Evolutionary conservation across 768 basidiomycete species (phyloP), one percentile per base, ranked within the genome.

Genomic region (Boletus vermiculosoides): DNA sequence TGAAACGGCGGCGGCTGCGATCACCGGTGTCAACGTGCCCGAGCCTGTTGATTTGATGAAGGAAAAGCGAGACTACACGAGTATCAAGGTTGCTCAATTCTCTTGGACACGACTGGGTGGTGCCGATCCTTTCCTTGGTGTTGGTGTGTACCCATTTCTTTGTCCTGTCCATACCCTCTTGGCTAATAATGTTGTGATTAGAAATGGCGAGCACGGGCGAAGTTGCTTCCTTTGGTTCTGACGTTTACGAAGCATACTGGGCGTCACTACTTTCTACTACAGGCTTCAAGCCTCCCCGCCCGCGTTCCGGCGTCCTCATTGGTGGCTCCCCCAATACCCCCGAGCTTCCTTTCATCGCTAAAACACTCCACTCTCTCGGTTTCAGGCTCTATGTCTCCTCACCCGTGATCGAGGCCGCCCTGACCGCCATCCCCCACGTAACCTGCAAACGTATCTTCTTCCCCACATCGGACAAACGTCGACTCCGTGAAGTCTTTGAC

Each of bases 181-280:
- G 18, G 42, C 69, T 34, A 13, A 45, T 8, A 3, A 9, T 8
- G 18, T 52, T 11, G 0, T 20, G 5, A 15, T 40, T 31, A 92
- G 94, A 97, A 79, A 98, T 98, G 96, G 94, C 95, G 3, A 94
- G 92, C 67, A 98, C 96, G 8, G 96, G 96, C 36, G 96, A 99
- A 73, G 94, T 99, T 30, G 97, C 97, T 13, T 87, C 91, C 63
- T 99, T 98, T 71, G 97, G 95, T 34, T 83, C 84, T 65, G 91
- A 96, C 68, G 80, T 98, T 45, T 86, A 95, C 61, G 97, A 99
- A 74, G 97, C 96, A 15, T 95, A 94, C 74, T 94, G 94, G 94
- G 86, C 91, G 3, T 88, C 96, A 3, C 78, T 97, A n/a, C 85
- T 94, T 48, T 94, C 92, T 60, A 94, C 92, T 9, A 99, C 94